Conservation (phyloP, 257 asterid genomes). For the Salvia hispanica region DNA sequence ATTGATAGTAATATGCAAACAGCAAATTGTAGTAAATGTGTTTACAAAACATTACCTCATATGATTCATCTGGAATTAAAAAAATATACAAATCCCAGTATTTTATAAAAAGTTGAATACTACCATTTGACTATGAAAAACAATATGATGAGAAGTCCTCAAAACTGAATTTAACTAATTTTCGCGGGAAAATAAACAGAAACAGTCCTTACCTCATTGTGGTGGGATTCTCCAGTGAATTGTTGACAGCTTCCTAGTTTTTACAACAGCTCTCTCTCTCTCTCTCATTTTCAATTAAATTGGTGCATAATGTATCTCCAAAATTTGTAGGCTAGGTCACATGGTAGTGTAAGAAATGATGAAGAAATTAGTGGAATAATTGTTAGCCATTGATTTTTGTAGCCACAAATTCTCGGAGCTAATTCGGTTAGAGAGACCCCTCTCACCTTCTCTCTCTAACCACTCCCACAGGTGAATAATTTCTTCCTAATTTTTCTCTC, state of each 20-base stretch:
- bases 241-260: neutral
- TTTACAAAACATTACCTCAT: no score
- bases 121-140: no score
- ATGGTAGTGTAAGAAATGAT: constrained; percentile 14
- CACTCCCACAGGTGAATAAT: constrained; percentile 35
- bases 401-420: constrained; percentile 33
- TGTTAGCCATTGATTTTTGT: constrained; percentile 41
- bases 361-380: constrained; percentile 30
- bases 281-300: neutral
- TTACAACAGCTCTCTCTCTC: neutral
- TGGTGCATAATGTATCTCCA: constrained; percentile 2
- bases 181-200: constrained; percentile 31
- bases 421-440: constrained; percentile 32
- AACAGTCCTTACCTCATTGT: constrained; percentile 16
- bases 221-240: constrained; percentile 13
- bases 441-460: constrained; percentile 29
- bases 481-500: constrained; percentile 18
- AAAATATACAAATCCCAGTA: no score
- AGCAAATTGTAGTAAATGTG: no score
- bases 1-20: no score
- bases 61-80: no score
- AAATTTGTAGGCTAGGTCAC: neutral
- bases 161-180: neutral
- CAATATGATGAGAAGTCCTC: no score
- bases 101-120: no score